Base-by-base conservation (phyloP, 768 basidiomycete genomes). In the Mycena metata region DNA sequence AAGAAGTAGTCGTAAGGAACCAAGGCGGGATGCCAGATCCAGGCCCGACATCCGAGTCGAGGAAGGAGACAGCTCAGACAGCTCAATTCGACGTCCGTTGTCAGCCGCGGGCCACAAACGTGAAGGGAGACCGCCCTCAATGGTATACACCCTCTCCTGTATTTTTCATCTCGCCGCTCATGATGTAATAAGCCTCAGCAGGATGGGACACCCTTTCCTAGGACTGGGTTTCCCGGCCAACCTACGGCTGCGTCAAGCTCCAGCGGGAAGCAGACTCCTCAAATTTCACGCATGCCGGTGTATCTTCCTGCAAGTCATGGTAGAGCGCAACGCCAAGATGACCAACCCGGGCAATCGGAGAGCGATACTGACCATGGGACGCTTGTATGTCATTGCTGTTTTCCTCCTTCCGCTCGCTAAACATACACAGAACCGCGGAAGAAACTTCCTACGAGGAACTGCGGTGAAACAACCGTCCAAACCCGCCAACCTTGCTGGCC, bases 221-320 rank as follows among this genome's bases (percentile, higher is more conserved):
- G 55, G 26, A 16, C 49, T 41, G 64, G 60, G 16, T 5, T 68
- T 16, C 60, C 66, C 1, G 23, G 61, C 26, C 66, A 67, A 36
- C 61, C 70, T 12, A 71, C 70, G 1, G 43, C 60, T 49, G 43
- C 51, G 4, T 72, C 70, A 10, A 72, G 70, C 50, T 72, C 70
- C 24, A 72, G 70, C 42, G 70, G 70, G 49, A 72, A 66, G 49
- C 64, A 72, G 3, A 72, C 70, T 19, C 70, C 70, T 55, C 67
- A 67, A 43, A 57, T 66, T 39, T 30, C 70, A 10, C 70, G 70
- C 15, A 68, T 72, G 70, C 70, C 70, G 24, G 67, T 72, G 4
- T 68, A 72, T 45, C 70, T 72, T 46, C 70, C 70, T 26, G 49
- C 70, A 23, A 62, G 39, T 23, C 55, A 69, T 13, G 36, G 47